Conservation (phyloP, 805 yeast genomes). For the Hyphopichia homilentoma region DNA sequence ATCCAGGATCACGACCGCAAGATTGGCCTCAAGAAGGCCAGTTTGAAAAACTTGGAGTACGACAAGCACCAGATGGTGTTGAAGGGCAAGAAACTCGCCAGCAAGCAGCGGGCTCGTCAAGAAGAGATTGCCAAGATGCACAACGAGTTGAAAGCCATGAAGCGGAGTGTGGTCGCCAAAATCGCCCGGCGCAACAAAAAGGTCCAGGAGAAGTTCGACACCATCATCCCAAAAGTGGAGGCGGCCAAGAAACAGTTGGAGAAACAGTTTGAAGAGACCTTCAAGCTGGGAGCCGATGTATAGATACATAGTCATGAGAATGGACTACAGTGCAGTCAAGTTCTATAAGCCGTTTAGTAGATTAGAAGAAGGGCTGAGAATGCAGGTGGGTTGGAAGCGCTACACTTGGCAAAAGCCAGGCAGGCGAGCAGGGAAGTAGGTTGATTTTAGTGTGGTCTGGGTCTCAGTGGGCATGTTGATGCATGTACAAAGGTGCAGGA, state of each 20-base stretch:
- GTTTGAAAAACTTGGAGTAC: constrained; percentile 17
- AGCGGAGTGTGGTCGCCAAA: constrained; percentile 4
- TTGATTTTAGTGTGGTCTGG: too few species aligned
- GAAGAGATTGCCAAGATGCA: constrained; percentile 24
- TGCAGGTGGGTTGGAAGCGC: too few species aligned
- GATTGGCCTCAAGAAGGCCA: constrained; percentile 15
- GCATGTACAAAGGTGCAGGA: too few species aligned
- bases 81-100: constrained; percentile 22
- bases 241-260: constrained; percentile 19
- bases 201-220: constrained; percentile 32
- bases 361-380: too few species aligned
- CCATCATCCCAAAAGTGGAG: constrained; percentile 28
- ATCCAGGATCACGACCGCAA: constrained; percentile 21
- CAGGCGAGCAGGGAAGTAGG: too few species aligned
- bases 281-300: constrained; percentile 2
- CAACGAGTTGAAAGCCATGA: constrained; percentile 19
- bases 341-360: too few species aligned
- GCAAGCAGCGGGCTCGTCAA: constrained; percentile 18
- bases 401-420: too few species aligned
- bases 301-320: constrained; percentile 1
- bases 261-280: constrained; percentile 9
- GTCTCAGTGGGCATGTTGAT: too few species aligned
- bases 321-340: too few species aligned
- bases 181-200: constrained; percentile 19
- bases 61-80: constrained; percentile 17